Evolutionary conservation across 2,329 filamentous ascomycete genomes (phyloP), one percentile per base, ranked within the genome.

Genomic region (Sporothrix mexicana): DNA sequence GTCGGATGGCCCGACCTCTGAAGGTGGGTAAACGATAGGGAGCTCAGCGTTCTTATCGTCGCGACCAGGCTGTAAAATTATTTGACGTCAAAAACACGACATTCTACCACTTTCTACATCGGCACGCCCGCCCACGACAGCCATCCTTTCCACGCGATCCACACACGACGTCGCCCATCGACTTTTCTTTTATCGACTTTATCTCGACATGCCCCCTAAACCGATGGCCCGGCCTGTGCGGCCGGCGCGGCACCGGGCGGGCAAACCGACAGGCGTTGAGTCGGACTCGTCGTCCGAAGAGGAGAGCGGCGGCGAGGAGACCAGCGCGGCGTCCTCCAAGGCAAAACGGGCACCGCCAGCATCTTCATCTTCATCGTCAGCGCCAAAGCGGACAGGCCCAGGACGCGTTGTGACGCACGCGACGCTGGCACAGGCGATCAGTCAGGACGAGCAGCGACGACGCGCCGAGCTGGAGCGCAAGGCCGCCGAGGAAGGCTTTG

Each of bases 191-290:
- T 23, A 53, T 53, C 51, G 51, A 20, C 13, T 20, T 8, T 10
- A 17, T 25, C 8, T 73, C 75, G 78, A 62, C 47, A 89, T 88
- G 87, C 91, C 92, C 74, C 89, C 91, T 13, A 94, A 93, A 81
- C 97, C 98, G 93, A 98, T 95, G 75, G 94, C 95, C 75, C 97
- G 98, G 79, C 94, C 93, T 3, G 83, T 91, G 73, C 91, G 90
- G 80, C 93, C 94, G 30, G 89, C 91, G 77, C 92, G 96, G 73
- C 92, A 98, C 78, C 91, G 94, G 73, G 92, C 95, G 17, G 95
- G 96, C 76, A 98, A 98, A 81, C 85, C 91, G 17, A 84, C 86
- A 2, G 87, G 84, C 8, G 86, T 84, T 74, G 85, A 84, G 20
- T 83, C 82, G 12, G 77, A 77, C 17, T 83, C 84, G 13, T 87